A percentile compares a stretch with the other conserved stretches of the same genome.
These are phyloP conservation scores for Rhodotorula babjevae DNA, from an alignment of 768 basidiomycete genomes.

Conservation along the genomic window DNA sequence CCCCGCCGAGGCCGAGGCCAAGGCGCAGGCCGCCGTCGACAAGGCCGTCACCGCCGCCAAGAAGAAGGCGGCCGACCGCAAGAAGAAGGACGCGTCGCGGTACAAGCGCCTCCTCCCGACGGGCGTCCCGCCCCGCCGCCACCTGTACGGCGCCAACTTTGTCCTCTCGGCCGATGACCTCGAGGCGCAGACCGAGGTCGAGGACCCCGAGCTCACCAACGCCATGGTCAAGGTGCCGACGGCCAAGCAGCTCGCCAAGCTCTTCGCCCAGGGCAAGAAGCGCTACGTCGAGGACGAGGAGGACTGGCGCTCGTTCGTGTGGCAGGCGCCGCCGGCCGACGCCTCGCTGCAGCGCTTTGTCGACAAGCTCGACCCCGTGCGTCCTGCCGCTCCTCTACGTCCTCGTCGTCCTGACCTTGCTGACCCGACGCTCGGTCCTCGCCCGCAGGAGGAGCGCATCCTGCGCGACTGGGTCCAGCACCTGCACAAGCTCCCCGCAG, in stretches of 20 bases:
- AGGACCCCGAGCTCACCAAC: constrained; percentile 21
- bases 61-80: not conserved
- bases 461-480: constrained; percentile 26
- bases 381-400: not conserved
- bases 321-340: constrained; percentile 20
- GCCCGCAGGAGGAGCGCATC: constrained; percentile 16
- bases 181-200: constrained; percentile 3
- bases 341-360: constrained; percentile 4
- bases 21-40: constrained; percentile 1
- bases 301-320: constrained; percentile 21
- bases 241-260: constrained; percentile 11
- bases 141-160: constrained; percentile 35
- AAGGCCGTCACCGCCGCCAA: not conserved
- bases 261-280: constrained; percentile 14
- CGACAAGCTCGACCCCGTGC: constrained; percentile 5
- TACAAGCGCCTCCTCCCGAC: constrained; percentile 29
- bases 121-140: constrained; percentile 4
- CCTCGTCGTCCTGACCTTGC: not conserved
- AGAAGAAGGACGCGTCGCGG: constrained; percentile 24
- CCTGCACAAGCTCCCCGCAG: not conserved
- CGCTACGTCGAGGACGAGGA: constrained; percentile 8
- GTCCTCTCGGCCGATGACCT: constrained; percentile 2
- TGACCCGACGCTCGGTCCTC: not conserved
- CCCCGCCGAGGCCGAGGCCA: not conserved
- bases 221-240: constrained; percentile 24